Evolutionary conservation across 2,329 filamentous ascomycete species (phyloP).

Genomic region (Fusarium oxysporum): DNA sequence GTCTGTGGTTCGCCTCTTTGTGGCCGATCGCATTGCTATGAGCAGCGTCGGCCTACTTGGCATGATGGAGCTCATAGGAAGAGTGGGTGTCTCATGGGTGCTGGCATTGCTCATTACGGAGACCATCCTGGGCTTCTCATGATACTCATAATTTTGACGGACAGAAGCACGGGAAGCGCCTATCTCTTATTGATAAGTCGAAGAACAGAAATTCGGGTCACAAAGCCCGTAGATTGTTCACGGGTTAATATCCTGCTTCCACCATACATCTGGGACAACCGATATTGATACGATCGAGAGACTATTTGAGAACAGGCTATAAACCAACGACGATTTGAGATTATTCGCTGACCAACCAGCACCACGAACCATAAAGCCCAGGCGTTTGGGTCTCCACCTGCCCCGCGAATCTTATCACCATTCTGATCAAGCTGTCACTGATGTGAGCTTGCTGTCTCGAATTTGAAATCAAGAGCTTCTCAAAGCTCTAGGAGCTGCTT

Average conservation of each 20-base stretch:
- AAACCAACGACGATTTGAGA: constrained; percentile 7
- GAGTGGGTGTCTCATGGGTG: constrained; percentile 50
- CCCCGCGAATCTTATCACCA: constrained; percentile 33
- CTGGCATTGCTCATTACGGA: constrained; percentile 33
- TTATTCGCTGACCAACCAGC: constrained; percentile 25
- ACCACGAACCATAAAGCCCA: background rate
- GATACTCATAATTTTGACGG: background rate
- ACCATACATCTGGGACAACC: background rate
- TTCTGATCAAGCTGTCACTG: constrained; percentile 6
- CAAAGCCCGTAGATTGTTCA: background rate
- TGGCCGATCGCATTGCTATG: constrained; percentile 57
- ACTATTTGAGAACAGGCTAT: constrained; percentile 24
- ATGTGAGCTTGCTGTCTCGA: background rate
- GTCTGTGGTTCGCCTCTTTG: constrained; percentile 56
- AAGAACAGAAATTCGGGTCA: background rate
- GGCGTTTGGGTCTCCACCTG: constrained; percentile 31
- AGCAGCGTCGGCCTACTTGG: constrained; percentile 49
- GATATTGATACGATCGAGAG: background rate
- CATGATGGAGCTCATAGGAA: constrained; percentile 49
- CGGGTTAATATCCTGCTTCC: background rate
- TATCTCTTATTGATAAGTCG: background rate
- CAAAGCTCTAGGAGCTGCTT: background rate
- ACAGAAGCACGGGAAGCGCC: background rate
- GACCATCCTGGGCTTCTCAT: constrained; percentile 16
- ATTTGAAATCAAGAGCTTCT: background rate